These are phyloP conservation scores for Murraya koenigii DNA, from an alignment of 345 rosid genomes.

Conservation along the genomic window DNA sequence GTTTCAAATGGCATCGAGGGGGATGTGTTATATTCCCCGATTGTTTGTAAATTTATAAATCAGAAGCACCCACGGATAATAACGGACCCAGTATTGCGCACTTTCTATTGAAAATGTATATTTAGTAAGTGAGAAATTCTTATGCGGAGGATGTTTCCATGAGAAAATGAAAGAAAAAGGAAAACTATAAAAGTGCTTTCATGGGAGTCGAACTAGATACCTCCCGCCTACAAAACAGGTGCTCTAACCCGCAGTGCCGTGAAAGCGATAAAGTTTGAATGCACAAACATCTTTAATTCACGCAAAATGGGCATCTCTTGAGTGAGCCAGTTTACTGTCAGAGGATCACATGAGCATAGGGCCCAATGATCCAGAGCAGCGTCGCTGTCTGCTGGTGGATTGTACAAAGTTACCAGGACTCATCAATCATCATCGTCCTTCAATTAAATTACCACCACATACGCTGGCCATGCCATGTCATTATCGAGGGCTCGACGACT, in stretches of 20 bases:
- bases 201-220: conserved; percentile 94
- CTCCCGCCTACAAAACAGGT: conserved; percentile 96
- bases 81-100: not conserved
- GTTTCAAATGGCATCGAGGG: not conserved
- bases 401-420: not conserved
- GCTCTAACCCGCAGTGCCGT: conserved; percentile 98
- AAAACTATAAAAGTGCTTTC: conserved; percentile 42
- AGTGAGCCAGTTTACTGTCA: not conserved
- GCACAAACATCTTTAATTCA: no score
- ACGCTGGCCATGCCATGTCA: not conserved
- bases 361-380: not conserved
- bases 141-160: no score
- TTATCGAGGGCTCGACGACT: no score
- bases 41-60: not conserved
- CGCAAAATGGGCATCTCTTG: no score
- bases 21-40: not conserved
- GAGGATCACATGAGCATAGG: conserved; percentile 23
- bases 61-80: not conserved
- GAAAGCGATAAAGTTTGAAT: conserved; percentile 32
- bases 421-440: no score
- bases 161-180: no score
- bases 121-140: no score
- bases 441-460: not conserved
- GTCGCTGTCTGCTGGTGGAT: conserved; percentile 2
- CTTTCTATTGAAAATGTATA: not conserved